These are phyloP conservation scores for Rhizoclosmatium globosum DNA, from an alignment of 192 early-diverging fungal genomes.

Conservation along the genomic window DNA sequence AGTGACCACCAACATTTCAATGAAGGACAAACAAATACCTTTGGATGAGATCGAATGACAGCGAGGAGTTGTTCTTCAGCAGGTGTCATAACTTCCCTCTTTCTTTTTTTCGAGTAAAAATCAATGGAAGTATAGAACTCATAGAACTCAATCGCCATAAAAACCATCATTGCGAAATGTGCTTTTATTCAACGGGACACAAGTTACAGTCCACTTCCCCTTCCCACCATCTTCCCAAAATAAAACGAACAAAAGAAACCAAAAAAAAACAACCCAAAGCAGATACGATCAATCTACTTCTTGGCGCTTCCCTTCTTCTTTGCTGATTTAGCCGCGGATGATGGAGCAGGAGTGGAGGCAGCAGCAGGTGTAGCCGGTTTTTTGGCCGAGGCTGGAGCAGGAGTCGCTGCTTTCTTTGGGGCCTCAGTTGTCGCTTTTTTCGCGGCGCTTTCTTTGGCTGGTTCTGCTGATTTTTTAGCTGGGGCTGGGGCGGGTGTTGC, in stretches of 20 bases:
- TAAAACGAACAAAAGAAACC: neutral
- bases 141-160: neutral
- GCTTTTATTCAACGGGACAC: neutral
- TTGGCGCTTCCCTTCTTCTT: constrained; percentile 8
- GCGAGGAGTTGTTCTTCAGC: constrained; percentile 4
- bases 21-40: neutral
- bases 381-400: neutral
- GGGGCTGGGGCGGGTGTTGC: neutral
- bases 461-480: neutral
- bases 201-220: no score
- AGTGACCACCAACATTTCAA: neutral
- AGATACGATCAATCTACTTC: neutral
- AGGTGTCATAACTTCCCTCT: neutral
- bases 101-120: neutral
- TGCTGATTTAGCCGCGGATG: neutral
- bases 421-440: neutral
- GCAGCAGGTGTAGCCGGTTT: neutral
- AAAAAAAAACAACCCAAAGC: neutral
- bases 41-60: constrained; percentile 26
- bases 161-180: neutral
- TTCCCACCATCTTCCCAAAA: no score
- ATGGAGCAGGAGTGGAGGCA: neutral
- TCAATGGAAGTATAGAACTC: neutral
- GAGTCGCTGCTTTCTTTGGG: constrained; percentile 2
- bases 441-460: neutral